These are phyloP conservation scores for Bisporella sp. DNA, from an alignment of 2,329 filamentous ascomycete genomes.

Conservation along the genomic window DNA sequence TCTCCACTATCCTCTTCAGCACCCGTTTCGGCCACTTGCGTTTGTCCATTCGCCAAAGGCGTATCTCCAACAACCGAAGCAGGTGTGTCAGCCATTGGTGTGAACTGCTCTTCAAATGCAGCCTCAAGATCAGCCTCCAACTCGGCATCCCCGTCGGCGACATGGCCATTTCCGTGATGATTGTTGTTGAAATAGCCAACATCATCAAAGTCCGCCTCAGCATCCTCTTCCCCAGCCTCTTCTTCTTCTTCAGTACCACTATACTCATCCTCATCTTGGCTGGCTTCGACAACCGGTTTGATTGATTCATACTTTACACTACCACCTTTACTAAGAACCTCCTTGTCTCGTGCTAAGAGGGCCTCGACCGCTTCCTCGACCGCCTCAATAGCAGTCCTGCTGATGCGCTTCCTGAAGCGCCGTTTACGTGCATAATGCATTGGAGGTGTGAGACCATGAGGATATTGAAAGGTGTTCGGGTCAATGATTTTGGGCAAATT, in stretches of 20 bases:
- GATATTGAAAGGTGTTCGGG: conserved; percentile 28
- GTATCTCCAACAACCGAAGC: conserved; percentile 23
- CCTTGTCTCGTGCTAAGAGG: conserved; percentile 31
- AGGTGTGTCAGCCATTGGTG: conserved; percentile 23
- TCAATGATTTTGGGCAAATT: conserved; percentile 23
- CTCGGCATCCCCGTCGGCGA: conserved; percentile 31
- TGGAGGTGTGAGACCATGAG: conserved; percentile 53
- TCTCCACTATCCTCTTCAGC: conserved; percentile 30
- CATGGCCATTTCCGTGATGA: conserved; percentile 27
- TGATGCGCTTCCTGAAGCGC: conserved; percentile 50
- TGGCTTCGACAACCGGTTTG: conserved; percentile 16
- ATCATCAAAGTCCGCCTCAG: conserved; percentile 32
- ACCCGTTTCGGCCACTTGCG: conserved; percentile 7
- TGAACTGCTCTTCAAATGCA: conserved; percentile 21
- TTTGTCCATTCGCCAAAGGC: conserved; percentile 21
- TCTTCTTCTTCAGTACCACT: conserved; percentile 29
- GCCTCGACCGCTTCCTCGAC: conserved; percentile 49
- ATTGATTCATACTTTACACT: not conserved
- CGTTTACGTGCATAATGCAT: conserved; percentile 52
- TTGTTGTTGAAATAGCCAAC: conserved; percentile 25
- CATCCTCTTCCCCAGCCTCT: conserved; percentile 26
- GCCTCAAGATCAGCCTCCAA: conserved; percentile 26
- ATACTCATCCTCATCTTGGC: conserved; percentile 22
- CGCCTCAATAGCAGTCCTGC: conserved; percentile 47
- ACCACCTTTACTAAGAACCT: not conserved